Evolutionary conservation across 305 asterid genomes (phyloP).

Genomic region (Fraxinus nigra): DNA sequence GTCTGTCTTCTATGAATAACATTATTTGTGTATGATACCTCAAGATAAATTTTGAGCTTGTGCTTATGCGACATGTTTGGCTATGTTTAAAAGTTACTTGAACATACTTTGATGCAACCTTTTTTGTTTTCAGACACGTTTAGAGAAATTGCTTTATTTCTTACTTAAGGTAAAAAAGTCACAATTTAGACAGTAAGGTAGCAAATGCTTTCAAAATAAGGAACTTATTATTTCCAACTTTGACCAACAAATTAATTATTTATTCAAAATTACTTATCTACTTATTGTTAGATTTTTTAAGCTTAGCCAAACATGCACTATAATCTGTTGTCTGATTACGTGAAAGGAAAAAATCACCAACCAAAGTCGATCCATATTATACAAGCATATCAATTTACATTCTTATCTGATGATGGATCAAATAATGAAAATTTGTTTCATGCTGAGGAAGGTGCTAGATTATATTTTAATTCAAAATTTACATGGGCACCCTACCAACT

Average conservation of each 20-base stretch:
- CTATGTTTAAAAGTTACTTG: neutral
- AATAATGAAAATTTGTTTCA: neutral
- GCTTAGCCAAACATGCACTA: neutral
- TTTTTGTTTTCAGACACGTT: neutral
- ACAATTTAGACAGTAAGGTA: neutral
- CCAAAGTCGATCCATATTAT: neutral
- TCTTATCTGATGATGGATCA: neutral
- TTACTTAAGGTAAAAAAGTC: neutral
- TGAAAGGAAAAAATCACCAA: neutral
- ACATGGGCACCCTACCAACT: neutral
- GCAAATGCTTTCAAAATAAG: neutral
- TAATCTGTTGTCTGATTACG: neutral
- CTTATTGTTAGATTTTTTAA: neutral
- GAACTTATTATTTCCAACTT: neutral
- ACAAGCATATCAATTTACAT: neutral
- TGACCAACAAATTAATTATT: neutral
- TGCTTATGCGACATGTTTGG: neutral
- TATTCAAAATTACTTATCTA: neutral
- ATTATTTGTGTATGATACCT: neutral
- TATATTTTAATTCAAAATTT: neutral
- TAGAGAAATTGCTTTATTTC: neutral
- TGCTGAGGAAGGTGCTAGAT: neutral
- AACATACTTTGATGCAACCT: neutral
- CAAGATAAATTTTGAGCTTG: neutral
- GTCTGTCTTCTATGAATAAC: neutral